These are phyloP conservation scores for Carpinus fangiana DNA, from an alignment of 306 rosid species.

Conservation along the genomic window DNA sequence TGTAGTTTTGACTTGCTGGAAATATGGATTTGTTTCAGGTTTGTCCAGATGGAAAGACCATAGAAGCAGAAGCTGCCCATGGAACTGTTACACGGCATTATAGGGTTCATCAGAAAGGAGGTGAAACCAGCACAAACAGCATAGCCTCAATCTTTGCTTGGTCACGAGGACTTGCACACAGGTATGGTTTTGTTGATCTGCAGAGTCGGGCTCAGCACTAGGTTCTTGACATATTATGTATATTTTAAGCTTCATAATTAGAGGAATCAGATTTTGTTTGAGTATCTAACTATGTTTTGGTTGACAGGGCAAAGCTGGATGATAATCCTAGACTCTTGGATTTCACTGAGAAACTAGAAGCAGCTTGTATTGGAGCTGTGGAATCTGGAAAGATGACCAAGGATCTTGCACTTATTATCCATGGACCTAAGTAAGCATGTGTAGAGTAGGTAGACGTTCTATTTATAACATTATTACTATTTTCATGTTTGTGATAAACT, in stretches of 20 bases:
- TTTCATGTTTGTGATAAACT: neutral
- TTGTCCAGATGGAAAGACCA: conserved; percentile 97
- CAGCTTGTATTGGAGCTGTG: conserved; percentile 80
- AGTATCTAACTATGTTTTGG: conserved; percentile 13
- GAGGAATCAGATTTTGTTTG: conserved; percentile 10
- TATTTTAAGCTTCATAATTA: neutral
- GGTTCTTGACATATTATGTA: neutral
- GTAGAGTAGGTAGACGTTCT: conserved; percentile 12
- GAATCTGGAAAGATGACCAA: conserved; percentile 97
- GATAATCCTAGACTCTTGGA: conserved; percentile 64
- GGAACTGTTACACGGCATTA: conserved; percentile 94
- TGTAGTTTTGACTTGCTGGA: conserved; percentile 9
- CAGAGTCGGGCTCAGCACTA: neutral
- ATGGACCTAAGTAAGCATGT: conserved; percentile 75
- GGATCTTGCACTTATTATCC: conserved; percentile 92
- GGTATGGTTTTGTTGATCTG: conserved; percentile 41
- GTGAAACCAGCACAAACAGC: conserved; percentile 99
- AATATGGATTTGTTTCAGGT: conserved; percentile 48
- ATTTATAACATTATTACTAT: conserved; percentile 16
- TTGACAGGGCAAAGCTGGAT: conserved; percentile 86
- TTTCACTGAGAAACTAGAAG: conserved; percentile 78
- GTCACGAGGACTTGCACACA: conserved; percentile 91
- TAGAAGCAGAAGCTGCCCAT: conserved; percentile 98
- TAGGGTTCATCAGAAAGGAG: conserved; percentile 93
- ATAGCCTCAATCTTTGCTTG: conserved; percentile 98